Evolutionary conservation across 73 alveolate species (phyloP), one percentile per base, ranked within the genome.

Genomic region (Effrenium voratum): DNA sequence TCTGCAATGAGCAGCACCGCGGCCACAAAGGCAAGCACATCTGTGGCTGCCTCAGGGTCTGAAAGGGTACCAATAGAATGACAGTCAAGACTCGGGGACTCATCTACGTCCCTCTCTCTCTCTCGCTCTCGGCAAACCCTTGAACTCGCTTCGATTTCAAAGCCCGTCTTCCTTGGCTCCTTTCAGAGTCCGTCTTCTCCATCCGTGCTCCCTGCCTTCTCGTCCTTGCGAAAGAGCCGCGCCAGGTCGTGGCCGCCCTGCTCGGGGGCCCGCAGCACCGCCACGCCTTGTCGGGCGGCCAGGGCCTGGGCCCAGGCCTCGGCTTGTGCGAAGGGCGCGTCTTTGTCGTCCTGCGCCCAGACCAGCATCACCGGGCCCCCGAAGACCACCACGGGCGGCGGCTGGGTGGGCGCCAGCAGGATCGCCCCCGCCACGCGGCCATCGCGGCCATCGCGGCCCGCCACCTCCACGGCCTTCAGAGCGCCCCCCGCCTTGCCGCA

Each of bases 181-280:
- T 63, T 63, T 19, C 77, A 24, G 75, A 3, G 34, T 22, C 40
- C 16, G 30, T 38, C 80, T 22, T 68, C n/a, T 5, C 49, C 49
- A 70, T 28, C 75, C 15, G 40, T 8, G 75, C 75, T 22, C 15
- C 75, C 75, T 12, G 38, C 8, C 68, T 55, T 55, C 93, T 83
- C 93, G 44, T 83, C 93, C 85, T 87, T 87, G 41, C 95, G 83
- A 49, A 87, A 50, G 72, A 87, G 49, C 95, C 95, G 83, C 34
- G 85, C 95, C 68, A 87, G 70, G 68, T 87, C 95, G 85, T 87
- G 95, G 70, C 95, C 95, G 12, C 95, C 95, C 70, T 43, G 50
- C n/a, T 68, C 36, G 43, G 95, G 95, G 32, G 59, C 95, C 70
- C 95, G 95, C 72, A 87, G 95, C 83, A 87, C 95, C 40, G 95